Base-by-base conservation (phyloP, 2,329 filamentous ascomycete genomes). In the Ceratocystis diversiconidia region DNA sequence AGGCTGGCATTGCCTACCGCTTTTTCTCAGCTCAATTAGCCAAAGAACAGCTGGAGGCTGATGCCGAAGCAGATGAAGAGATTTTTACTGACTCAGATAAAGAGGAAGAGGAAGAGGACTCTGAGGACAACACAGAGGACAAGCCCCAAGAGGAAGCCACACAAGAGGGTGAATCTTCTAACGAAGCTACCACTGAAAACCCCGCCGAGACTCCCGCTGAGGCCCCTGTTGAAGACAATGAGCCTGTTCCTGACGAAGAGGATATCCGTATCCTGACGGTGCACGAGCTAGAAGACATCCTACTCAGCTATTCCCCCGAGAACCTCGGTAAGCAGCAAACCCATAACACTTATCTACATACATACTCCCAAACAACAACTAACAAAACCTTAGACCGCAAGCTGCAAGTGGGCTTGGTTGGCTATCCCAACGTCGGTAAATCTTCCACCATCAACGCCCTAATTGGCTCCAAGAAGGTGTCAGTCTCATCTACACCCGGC, bases 391-490 rank as follows among this genome's bases (percentile, higher is more conserved):
- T 17, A 7, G 78, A 79, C 59, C 76, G 76, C 69, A 96, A 95
- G 75, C 87, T 92, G 3, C 86, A 90, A 69, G 94, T 99, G 70
- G 94, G 94, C 71, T 80, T 99, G 22, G 94, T 99, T 46, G 94
- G 94, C 67, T 99, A 99, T 76, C 94, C 94, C 72, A 99, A 99
- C 78, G 94, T 99, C 69, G 94, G 94, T 77, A 99, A 99, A 78
- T 99, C 95, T 1, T 96, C 92, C 61, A 99, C 94, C 17, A 99
- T 99, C 81, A 99, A 99, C 78, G 92, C 94, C 52, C 83, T 99
- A n/a, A 92, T 97, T 67, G 95, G 95, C 62, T 87, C 94, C 65
- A 99, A 97, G 79, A 99, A 97, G 78, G 94, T 99, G 5, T 97
- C 92, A 0, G 95, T 99, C 48, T 99, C 94, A 17, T 88, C 92